Evolutionary conservation across 176 grass and related monocot genomes (phyloP).

Genomic region (Paspalum notatum): DNA sequence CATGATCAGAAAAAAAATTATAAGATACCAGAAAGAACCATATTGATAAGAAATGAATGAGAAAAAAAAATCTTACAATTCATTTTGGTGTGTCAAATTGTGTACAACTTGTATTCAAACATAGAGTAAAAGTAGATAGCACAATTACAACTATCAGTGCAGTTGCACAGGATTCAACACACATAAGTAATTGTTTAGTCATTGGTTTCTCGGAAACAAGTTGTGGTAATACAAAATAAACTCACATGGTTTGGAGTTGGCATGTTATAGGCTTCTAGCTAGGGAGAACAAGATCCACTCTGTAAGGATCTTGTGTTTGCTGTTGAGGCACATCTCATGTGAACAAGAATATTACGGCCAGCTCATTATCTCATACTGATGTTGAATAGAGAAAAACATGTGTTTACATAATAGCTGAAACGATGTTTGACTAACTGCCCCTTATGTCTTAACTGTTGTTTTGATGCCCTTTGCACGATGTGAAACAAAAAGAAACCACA

Average conservation of each 20-base stretch:
- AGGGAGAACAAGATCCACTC: not conserved
- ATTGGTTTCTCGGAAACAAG: not conserved
- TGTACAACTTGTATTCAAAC: not conserved
- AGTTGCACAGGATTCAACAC: not conserved
- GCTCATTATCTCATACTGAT: not conserved
- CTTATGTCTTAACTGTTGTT: not conserved
- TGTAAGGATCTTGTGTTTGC: not conserved
- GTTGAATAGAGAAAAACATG: not conserved
- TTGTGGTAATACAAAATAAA: not conserved
- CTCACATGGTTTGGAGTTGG: not conserved
- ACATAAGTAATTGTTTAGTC: not conserved
- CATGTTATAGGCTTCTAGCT: not conserved
- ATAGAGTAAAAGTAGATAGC: not conserved
- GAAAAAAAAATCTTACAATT: not conserved
- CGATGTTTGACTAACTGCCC: not conserved
- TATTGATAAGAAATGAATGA: not conserved
- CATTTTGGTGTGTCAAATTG: not conserved
- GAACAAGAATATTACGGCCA: not conserved
- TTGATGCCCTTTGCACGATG: not conserved
- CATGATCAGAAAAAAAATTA: no score
- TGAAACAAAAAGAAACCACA: not conserved
- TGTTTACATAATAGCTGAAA: not conserved
- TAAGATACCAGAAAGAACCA: not conserved
- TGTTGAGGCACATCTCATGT: slow-evolving; percentile 1
- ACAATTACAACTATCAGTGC: not conserved